Percentiles rank a stretch among this genome's conserved stretches.
These are phyloP conservation scores for Arthroderma sp. DNA, from an alignment of 2,329 filamentous ascomycete genomes.

Conservation along the genomic window DNA sequence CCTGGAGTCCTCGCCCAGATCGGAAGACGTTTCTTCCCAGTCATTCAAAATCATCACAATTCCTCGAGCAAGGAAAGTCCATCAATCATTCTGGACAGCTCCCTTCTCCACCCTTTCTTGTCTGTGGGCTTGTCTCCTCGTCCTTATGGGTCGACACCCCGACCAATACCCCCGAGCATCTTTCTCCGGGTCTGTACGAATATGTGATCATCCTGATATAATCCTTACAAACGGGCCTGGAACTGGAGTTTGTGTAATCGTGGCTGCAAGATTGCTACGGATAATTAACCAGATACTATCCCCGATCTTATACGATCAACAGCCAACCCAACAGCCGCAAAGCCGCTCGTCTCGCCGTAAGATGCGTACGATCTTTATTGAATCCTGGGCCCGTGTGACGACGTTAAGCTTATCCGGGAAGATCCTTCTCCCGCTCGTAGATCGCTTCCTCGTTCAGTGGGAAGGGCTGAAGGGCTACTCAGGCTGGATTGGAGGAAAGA, in stretches of 20 bases:
- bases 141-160: conserved; percentile 35
- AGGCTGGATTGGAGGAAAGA: conserved; percentile 26
- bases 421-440: conserved; percentile 58
- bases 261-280: conserved; percentile 44
- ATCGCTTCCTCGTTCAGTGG: conserved; percentile 77
- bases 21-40: conserved; percentile 2
- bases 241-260: conserved; percentile 64
- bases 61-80: conserved; percentile 64
- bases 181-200: conserved; percentile 7
- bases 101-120: conserved; percentile 56
- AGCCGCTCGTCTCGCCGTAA: conserved; percentile 15
- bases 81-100: conserved; percentile 64
- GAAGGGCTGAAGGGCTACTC: conserved; percentile 41
- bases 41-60: conserved; percentile 54
- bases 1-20: background rate
- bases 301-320: conserved; percentile 1
- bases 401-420: conserved; percentile 74
- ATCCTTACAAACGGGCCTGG: conserved; percentile 82
- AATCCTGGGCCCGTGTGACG: conserved; percentile 80
- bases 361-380: conserved; percentile 71
- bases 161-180: conserved; percentile 19
- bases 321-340: conserved; percentile 14
- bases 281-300: conserved; percentile 29
- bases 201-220: conserved; percentile 48
- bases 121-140: conserved; percentile 47